Evolutionary conservation across 768 basidiomycete genomes (phyloP).

Genomic region (Suillus variegatus): DNA sequence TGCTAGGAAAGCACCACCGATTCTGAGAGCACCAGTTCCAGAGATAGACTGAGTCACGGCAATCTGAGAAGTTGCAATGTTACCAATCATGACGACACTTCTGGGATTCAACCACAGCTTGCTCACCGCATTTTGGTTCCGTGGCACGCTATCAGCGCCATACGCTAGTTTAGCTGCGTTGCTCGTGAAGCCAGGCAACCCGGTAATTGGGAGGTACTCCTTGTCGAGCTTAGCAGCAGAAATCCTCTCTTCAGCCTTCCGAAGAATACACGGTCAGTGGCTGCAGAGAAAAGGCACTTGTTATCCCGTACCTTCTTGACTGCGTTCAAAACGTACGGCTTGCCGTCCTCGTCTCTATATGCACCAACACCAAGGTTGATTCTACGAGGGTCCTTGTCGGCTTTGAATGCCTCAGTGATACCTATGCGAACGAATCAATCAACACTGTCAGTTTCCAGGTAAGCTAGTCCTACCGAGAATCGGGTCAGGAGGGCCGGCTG

Average conservation of each 20-base stretch:
- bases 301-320: conserved; percentile 72
- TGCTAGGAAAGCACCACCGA: conserved; percentile 90
- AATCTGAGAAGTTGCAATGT: conserved; percentile 47
- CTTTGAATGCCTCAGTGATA: conserved; percentile 95
- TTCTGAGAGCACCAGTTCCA: conserved; percentile 95
- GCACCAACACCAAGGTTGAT: conserved; percentile 98
- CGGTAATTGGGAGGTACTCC: conserved; percentile 96
- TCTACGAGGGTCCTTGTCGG: conserved; percentile 87
- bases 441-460: not conserved
- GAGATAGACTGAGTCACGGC: conserved; percentile 93
- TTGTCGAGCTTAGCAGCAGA: conserved; percentile 74
- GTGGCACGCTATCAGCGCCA: conserved; percentile 73
- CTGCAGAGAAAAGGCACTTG: conserved; percentile 2
- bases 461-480: conserved; percentile 68
- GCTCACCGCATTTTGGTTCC: conserved; percentile 74
- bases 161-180: conserved; percentile 90
- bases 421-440: conserved; percentile 42
- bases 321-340: conserved; percentile 88
- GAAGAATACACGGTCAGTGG: conserved; percentile 7
- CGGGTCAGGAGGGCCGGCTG: conserved; percentile 88
- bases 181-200: conserved; percentile 82
- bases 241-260: conserved; percentile 77
- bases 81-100: conserved; percentile 4
- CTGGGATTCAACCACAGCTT: not conserved
- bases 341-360: conserved; percentile 91